Percentiles rank a stretch among this genome's conserved stretches.
Evolutionary conservation across 441 rosid species (phyloP).

Genomic region (Metrosideros polymorpha): DNA sequence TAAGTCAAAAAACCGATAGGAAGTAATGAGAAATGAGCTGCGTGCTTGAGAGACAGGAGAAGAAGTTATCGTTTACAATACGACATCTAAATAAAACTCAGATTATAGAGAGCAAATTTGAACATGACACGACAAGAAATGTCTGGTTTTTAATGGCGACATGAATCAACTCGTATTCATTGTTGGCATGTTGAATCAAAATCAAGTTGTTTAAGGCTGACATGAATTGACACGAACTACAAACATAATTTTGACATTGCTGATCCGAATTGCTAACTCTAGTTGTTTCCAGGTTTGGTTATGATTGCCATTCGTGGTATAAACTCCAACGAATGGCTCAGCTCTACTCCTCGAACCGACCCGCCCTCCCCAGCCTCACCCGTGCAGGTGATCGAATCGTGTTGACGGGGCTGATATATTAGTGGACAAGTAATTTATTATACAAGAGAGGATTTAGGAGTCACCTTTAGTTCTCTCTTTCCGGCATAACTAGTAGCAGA

Average conservation of each 20-base stretch:
- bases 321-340: not conserved
- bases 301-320: not conserved
- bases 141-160: not conserved
- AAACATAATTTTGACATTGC: not conserved
- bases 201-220: not conserved
- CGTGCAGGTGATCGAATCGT: not conserved
- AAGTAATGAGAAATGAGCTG: not conserved
- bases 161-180: not conserved
- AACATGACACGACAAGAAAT: not conserved
- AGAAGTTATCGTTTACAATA: not conserved
- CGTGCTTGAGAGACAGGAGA: not conserved
- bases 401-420: not conserved
- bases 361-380: not conserved
- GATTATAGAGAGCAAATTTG: not conserved
- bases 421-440: not conserved
- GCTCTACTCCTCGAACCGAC: not conserved
- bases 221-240: not conserved
- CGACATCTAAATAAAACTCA: rapidly evolving
- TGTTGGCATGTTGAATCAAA: not conserved
- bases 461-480: not conserved
- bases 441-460: not conserved
- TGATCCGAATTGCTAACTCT: not conserved
- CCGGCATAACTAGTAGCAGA: not conserved
- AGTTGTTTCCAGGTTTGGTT: not conserved
- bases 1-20: not conserved